Conservation (phyloP, 129 eudicot genomes). For the Flaveria trinervia region DNA sequence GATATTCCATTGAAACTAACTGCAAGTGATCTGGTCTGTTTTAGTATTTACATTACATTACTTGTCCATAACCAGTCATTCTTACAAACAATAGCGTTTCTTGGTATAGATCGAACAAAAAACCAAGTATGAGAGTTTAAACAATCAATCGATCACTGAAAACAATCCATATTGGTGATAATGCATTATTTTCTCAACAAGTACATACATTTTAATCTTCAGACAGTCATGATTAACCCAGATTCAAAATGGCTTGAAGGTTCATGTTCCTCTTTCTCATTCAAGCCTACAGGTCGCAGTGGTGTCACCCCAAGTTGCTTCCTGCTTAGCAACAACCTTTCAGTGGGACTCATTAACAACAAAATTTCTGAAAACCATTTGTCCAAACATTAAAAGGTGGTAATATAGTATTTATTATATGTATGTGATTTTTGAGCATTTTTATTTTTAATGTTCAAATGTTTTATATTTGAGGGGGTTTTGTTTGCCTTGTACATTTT, state of each 20-base stretch:
- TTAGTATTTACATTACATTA: conserved; percentile 9
- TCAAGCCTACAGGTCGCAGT: conserved; percentile 40
- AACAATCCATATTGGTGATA: conserved; percentile 18
- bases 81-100: conserved; percentile 1
- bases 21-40: conserved; percentile 11
- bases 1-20: not conserved
- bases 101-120: not conserved
- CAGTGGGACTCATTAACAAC: conserved; percentile 19
- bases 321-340: conserved; percentile 39
- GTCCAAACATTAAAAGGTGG: no score
- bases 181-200: conserved; percentile 18
- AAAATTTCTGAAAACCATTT: not conserved
- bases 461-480: not conserved
- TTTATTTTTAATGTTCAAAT: not conserved
- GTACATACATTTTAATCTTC: conserved; percentile 34
- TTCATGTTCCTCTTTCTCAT: conserved; percentile 53
- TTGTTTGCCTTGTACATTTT: not conserved
- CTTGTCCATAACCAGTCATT: not conserved
- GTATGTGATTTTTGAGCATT: no score
- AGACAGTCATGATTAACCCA: conserved; percentile 43
- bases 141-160: not conserved
- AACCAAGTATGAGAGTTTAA: not conserved
- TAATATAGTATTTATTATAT: no score
- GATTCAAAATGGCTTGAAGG: conserved; percentile 46
- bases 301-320: conserved; percentile 45